Evolutionary conservation across 345 rosid species (phyloP).

Genomic region (Heritiera fomes): DNA sequence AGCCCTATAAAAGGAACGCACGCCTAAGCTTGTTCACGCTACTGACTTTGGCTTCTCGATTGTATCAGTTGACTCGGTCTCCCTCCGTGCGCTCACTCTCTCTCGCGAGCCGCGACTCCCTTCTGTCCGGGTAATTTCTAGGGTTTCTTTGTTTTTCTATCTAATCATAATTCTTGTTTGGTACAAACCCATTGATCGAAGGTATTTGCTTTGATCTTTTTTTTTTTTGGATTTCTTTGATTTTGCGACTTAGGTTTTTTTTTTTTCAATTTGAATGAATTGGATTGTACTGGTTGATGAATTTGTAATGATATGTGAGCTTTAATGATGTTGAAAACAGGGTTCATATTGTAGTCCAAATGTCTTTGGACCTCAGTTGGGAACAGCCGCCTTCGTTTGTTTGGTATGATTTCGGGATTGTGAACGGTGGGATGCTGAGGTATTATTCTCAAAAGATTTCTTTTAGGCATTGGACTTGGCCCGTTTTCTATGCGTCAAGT

Average conservation of each 20-base stretch:
- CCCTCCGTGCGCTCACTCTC: neutral
- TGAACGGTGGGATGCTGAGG: conserved; percentile 76
- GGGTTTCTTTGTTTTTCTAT: neutral
- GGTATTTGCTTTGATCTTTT: neutral
- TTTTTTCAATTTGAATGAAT: neutral
- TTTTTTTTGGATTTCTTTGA: neutral
- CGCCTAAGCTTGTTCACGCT: no score
- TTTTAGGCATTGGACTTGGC: conserved; percentile 49
- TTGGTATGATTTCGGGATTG: conserved; percentile 58
- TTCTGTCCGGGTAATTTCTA: conserved; percentile 3
- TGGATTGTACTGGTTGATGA: neutral
- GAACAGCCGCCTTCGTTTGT: conserved; percentile 32
- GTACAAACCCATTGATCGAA: neutral
- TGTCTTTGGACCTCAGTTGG: conserved; percentile 17
- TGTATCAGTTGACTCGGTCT: neutral
- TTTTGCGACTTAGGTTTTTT: neutral
- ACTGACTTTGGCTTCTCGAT: no score
- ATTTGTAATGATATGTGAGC: neutral
- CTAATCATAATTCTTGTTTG: neutral
- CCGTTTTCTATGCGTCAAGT: neutral
- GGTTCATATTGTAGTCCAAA: neutral
- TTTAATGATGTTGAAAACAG: conserved; percentile 9
- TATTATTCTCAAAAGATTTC: conserved; percentile 42
- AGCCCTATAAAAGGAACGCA: neutral
- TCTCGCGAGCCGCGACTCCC: neutral